These are phyloP conservation scores for Puya raimondii DNA, from an alignment of 176 grass and related monocot species.

Conservation along the genomic window DNA sequence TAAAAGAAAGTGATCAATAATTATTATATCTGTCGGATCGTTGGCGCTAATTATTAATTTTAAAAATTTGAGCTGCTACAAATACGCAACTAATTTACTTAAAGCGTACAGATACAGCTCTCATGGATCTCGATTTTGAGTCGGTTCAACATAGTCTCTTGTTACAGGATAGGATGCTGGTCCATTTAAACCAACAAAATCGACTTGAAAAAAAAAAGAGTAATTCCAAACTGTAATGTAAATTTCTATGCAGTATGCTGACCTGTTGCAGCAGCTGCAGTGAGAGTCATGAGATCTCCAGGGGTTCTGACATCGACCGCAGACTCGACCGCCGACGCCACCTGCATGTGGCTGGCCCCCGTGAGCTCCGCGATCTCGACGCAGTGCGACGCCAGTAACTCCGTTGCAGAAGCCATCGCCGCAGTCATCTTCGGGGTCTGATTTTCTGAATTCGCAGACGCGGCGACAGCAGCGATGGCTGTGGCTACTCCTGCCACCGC, in stretches of 20 bases:
- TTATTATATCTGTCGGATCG: too few relatives aligned
- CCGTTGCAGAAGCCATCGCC: conserved; percentile 67
- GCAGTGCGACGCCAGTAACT: conserved; percentile 80
- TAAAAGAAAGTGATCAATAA: too few relatives aligned
- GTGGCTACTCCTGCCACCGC: conserved; percentile 82
- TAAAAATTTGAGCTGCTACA: too few relatives aligned
- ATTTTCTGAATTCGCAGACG: conserved; percentile 14
- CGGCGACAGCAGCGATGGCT: conserved; percentile 55
- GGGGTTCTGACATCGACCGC: conserved; percentile 58
- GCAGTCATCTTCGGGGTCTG: conserved; percentile 49
- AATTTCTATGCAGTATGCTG: conserved; percentile 1
- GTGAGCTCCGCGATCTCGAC: conserved; percentile 71
- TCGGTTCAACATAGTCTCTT: too few relatives aligned
- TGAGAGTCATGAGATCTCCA: conserved; percentile 81
- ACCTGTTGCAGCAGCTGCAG: conserved; percentile 85
- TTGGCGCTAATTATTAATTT: too few relatives aligned
- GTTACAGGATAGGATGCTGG: too few relatives aligned
- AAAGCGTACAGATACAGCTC: too few relatives aligned
- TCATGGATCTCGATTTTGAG: too few relatives aligned
- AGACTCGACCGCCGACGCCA: conserved; percentile 52
- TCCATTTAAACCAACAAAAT: too few relatives aligned
- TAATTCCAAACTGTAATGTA: too few relatives aligned
- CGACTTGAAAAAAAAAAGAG: too few relatives aligned
- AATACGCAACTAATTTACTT: too few relatives aligned
- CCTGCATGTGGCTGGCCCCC: conserved; percentile 61